phyloP scores from a whole-genome alignment of 345 rosid species.

The Gossypium bickii region DNA sequence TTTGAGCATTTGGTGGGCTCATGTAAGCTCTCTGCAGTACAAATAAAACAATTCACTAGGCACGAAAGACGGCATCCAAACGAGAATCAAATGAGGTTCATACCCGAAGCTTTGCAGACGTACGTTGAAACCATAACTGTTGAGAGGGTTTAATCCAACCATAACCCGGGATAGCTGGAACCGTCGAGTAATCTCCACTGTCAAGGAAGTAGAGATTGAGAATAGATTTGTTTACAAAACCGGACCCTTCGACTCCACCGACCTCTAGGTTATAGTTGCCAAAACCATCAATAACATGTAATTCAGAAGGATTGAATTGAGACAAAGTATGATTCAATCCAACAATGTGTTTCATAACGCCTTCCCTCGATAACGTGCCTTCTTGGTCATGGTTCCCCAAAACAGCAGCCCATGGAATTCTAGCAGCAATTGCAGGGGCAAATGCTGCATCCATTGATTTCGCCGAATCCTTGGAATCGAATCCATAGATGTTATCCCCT shows the following conservation, averaged over 20 bases:
- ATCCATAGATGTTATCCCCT: slow-evolving; percentile 78
- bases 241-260: slow-evolving; percentile 61
- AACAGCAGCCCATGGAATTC: slow-evolving; percentile 85
- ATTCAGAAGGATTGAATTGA: slow-evolving; percentile 55
- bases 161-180: slow-evolving; percentile 57
- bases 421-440: slow-evolving; percentile 66
- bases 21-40: slow-evolving; percentile 51
- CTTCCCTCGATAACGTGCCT: slow-evolving; percentile 69
- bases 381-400: slow-evolving; percentile 93
- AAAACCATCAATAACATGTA: slow-evolving; percentile 65
- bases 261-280: slow-evolving; percentile 87
- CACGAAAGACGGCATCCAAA: neutral
- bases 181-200: slow-evolving; percentile 72
- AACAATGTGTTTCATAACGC: slow-evolving; percentile 73
- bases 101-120: slow-evolving; percentile 72
- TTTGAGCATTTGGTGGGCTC: slow-evolving; percentile 52
- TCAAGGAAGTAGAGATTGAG: slow-evolving; percentile 84
- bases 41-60: slow-evolving; percentile 1
- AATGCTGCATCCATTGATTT: slow-evolving; percentile 64
- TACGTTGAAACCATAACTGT: slow-evolving; percentile 77
- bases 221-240: slow-evolving; percentile 65
- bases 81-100: neutral
- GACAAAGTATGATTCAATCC: slow-evolving; percentile 62
- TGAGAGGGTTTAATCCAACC: slow-evolving; percentile 89
- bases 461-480: slow-evolving; percentile 58